phyloP scores from a whole-genome alignment of 2,329 filamentous ascomycete genomes.

The Penicillium paneum region DNA sequence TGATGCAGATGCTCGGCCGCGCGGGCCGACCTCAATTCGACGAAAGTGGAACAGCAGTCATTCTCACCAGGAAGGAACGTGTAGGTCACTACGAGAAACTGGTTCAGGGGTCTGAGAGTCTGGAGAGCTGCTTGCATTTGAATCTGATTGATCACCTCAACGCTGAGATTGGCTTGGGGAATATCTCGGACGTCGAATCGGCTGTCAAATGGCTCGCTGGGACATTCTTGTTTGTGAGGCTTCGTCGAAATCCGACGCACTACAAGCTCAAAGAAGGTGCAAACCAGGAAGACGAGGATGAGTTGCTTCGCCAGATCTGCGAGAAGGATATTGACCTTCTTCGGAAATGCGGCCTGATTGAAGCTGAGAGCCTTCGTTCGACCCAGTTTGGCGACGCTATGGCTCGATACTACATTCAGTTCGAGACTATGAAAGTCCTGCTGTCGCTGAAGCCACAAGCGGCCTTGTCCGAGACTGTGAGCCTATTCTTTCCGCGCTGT shows the following conservation, averaged over 20 bases:
- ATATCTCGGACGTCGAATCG: conserved; percentile 61
- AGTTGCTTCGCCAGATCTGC: conserved; percentile 68
- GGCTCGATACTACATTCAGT: conserved; percentile 77
- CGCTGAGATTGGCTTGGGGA: conserved; percentile 75
- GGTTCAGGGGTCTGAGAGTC: conserved; percentile 66
- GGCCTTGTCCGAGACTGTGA: conserved; percentile 65
- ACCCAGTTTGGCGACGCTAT: conserved; percentile 76
- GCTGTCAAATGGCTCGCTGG: conserved; percentile 72
- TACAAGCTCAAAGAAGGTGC: conserved; percentile 63
- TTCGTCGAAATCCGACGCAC: conserved; percentile 66
- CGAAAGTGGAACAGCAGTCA: conserved; percentile 69
- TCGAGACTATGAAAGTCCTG: conserved; percentile 73
- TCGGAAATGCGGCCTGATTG: conserved; percentile 58
- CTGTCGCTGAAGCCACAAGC: conserved; percentile 60
- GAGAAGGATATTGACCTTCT: conserved; percentile 65
- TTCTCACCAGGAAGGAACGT: conserved; percentile 69
- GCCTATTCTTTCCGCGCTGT: conserved; percentile 25
- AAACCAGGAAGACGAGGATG: conserved; percentile 54
- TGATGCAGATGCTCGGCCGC: conserved; percentile 88
- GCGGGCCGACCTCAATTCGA: conserved; percentile 84
- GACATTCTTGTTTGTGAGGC: conserved; percentile 74
- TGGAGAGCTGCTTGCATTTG: conserved; percentile 75
- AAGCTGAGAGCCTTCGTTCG: conserved; percentile 52
- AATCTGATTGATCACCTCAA: conserved; percentile 82
- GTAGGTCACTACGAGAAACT: conserved; percentile 67